Base-by-base conservation (phyloP, 768 basidiomycete genomes). In the Suillus clintonianus region DNA sequence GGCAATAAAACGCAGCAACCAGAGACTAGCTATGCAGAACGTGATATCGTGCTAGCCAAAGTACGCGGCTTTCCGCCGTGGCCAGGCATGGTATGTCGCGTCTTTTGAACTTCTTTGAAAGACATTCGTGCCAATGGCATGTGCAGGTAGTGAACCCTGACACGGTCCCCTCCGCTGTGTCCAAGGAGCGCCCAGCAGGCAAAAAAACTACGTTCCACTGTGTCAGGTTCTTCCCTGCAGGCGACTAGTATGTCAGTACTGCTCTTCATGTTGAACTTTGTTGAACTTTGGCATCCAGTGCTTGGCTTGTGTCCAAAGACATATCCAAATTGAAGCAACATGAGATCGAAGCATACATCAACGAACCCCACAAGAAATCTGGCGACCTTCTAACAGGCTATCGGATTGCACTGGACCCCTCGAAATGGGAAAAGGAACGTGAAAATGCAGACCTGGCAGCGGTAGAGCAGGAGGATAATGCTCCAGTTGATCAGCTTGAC, bases 51-150 rank as follows among this genome's bases (percentile, higher is more conserved):
- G 43, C 86, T 98, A 65, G 95, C 86, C 30, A 96, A 97, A 82
- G 80, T 99, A 74, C 93, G 92, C 80, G 97, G 97, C 11, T 98
- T 83, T 80, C 95, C 97, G 2, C 84, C 91, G 5, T 99, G 97
- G 97, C 97, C 95, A 61, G 94, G 88, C 74, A 91, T 92, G 81
- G 97, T 97, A 74, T 78, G 92, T 85, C 63, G 66, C 71, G 71
- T 68, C 65, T 68, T 56, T 64, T 65, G 62, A 65, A 60, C 53
- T 56, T 60, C 55, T 47, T 53, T 39, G 64, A 48, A 60, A 42
- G 60, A 41, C 50, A 39, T 60, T 65, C 63, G 67, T 71, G 41
- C 13, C 60, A 61, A 62, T 61, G 34, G 34, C 42, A 37, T 15
- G 27, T 70, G 24, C 75, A 98, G 95, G 84, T 99, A 67, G 87